phyloP scores from a whole-genome alignment of 192 early-diverging fungal genomes.

The Backusella liffmaniae region DNA sequence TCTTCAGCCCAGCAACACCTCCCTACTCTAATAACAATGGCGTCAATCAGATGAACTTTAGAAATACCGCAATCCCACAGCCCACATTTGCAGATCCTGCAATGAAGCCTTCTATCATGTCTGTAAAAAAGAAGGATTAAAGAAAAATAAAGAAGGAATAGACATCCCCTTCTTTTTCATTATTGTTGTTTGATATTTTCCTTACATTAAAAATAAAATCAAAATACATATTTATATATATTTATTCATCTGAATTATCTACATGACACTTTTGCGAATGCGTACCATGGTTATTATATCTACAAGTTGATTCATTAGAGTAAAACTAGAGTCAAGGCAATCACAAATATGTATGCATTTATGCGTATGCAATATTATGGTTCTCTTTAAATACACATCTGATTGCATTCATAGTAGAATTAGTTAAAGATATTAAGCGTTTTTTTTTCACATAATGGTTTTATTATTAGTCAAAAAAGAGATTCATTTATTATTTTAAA shows the following conservation, averaged over 20 bases:
- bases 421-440: too few relatives aligned
- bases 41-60: background rate
- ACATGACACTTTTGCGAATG: too few relatives aligned
- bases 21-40: background rate
- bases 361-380: too few relatives aligned
- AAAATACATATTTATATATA: background rate
- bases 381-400: too few relatives aligned
- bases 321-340: too few relatives aligned
- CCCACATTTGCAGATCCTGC: constrained; percentile 14
- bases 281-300: too few relatives aligned
- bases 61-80: constrained; percentile 8
- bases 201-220: background rate
- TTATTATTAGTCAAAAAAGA: too few relatives aligned
- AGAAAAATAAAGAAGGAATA: background rate
- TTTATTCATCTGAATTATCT: background rate
- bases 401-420: too few relatives aligned
- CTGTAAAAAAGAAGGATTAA: constrained; percentile 19
- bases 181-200: background rate
- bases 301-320: too few relatives aligned
- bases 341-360: too few relatives aligned
- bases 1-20: constrained; percentile 5
- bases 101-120: constrained; percentile 6
- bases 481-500: background rate
- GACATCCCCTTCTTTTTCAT: background rate
- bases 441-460: too few relatives aligned